Evolutionary conservation across 495 filamentous ascomycete species (phyloP).

Genomic region (Diplogelasinospora grovesii): DNA sequence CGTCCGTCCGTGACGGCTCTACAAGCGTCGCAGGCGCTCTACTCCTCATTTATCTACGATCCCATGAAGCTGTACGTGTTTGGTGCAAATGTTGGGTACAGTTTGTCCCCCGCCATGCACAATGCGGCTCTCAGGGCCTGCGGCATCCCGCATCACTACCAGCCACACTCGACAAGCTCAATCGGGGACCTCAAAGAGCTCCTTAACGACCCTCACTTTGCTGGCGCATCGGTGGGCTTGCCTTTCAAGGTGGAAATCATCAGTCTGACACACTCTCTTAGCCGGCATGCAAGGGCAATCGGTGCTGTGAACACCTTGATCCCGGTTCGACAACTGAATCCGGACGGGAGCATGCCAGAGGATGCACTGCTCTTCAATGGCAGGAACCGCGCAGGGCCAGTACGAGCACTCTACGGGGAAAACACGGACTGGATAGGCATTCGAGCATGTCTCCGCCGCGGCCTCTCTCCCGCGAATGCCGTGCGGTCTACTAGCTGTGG

Average conservation of each 20-base stretch:
- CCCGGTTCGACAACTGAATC: constrained; percentile 53
- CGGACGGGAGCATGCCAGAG: constrained; percentile 52
- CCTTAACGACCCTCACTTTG: constrained; percentile 58
- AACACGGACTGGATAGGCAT: constrained; percentile 79
- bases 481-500: constrained; percentile 57
- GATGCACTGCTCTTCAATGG: constrained; percentile 51
- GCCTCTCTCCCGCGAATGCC: constrained; percentile 67
- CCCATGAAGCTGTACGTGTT: constrained; percentile 65
- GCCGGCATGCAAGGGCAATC: constrained; percentile 65
- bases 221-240: constrained; percentile 63
- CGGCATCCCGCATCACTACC: constrained; percentile 60
- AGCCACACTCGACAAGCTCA: constrained; percentile 51
- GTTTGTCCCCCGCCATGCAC: constrained; percentile 69
- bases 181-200: constrained; percentile 53
- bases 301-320: constrained; percentile 71
- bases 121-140: constrained; percentile 61
- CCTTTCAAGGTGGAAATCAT: constrained; percentile 67
- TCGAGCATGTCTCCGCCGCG: constrained; percentile 53
- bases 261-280: constrained; percentile 56
- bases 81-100: constrained; percentile 62
- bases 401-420: constrained; percentile 64
- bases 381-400: constrained; percentile 54
- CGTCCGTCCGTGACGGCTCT: constrained; percentile 48
- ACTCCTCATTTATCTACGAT: constrained; percentile 46
- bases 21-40: constrained; percentile 51